A percentile compares a stretch with the other conserved stretches of the same genome.
Evolutionary conservation across 1,139 yeast species (phyloP).

Genomic region (Suhomyces anneliseae): DNA sequence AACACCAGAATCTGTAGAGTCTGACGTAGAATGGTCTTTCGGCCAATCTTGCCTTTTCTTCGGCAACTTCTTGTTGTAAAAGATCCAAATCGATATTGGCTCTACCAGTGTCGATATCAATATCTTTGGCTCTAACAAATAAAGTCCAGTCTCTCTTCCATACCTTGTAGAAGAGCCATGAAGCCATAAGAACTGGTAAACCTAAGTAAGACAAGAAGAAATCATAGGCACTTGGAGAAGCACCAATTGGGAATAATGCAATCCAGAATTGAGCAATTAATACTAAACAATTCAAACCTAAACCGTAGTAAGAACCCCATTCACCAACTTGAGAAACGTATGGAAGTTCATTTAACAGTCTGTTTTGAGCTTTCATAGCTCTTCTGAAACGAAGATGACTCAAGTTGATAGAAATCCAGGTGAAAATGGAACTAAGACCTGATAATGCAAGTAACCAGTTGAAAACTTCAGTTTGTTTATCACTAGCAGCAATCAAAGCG

Average conservation of each 20-base stretch:
- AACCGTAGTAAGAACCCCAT: constrained; percentile 68
- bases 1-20: constrained; percentile 23
- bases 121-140: constrained; percentile 22
- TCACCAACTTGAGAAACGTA: constrained; percentile 70
- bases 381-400: constrained; percentile 78
- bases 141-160: constrained; percentile 54
- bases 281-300: constrained; percentile 59
- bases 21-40: constrained; percentile 22
- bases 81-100: constrained; percentile 25
- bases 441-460: constrained; percentile 82
- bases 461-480: constrained; percentile 65
- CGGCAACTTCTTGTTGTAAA: constrained; percentile 23
- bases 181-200: constrained; percentile 57
- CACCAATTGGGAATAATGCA: constrained; percentile 68
- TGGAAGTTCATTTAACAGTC: constrained; percentile 64
- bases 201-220: constrained; percentile 67
- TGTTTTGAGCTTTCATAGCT: constrained; percentile 67
- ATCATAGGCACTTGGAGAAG: constrained; percentile 50
- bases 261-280: constrained; percentile 81
- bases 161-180: constrained; percentile 57
- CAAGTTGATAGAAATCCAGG: constrained; percentile 78
- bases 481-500: constrained; percentile 71
- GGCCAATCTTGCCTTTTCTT: constrained; percentile 20
- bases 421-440: constrained; percentile 79
- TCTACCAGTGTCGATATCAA: constrained; percentile 27